Evolutionary conservation across 2,329 filamentous ascomycete genomes (phyloP), one percentile per base, ranked within the genome.

Genomic region (Orbilia javanica): DNA sequence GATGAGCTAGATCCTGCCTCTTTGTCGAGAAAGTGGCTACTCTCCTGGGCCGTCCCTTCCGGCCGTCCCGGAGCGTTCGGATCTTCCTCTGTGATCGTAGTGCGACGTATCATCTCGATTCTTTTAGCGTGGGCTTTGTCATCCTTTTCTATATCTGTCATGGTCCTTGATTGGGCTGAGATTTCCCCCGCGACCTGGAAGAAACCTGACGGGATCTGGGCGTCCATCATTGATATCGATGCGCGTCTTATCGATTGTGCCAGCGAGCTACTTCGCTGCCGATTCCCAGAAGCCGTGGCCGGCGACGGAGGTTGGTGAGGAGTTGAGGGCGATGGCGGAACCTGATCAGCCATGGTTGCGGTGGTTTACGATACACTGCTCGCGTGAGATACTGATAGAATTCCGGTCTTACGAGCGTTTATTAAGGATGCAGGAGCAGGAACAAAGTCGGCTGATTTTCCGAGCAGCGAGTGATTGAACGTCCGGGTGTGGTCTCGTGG

Each of bases 31-130:
- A 63, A 44, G 27, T n/a, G 62, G n/a, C 64, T 71, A 57, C 18
- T 76, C 85, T 84, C 46, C 79, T 77, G 25, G 82, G 50, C 18
- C 75, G 80, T 34, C 74, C 74, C 8, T 79, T 60, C 55, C 80
- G 11, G 80, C 71, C 18, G 55, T 42, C 80, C 79, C 39, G 79
- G 80, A 34, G 68, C 80, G 10, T 80, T 80, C 18, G 82, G 80
- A 2, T 80, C 76, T n/a, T 81, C 81, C 34, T 81, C 82, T 10
- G 80, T 81, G 11, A 81, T 76, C 8, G 79, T 80, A 46, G 80
- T 71, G 18, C 71, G 65, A 20, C 68, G 50, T 36, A 67, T 76
- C 52, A 74, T 71, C 27, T 74, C 67, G 10, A 57, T 64, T 22
- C 62, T 62, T 39, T 65, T 53, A 42, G 71, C 73, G 57, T 76